phyloP scores from a whole-genome alignment of 345 rosid genomes.

The Lumnitzera littorea region DNA sequence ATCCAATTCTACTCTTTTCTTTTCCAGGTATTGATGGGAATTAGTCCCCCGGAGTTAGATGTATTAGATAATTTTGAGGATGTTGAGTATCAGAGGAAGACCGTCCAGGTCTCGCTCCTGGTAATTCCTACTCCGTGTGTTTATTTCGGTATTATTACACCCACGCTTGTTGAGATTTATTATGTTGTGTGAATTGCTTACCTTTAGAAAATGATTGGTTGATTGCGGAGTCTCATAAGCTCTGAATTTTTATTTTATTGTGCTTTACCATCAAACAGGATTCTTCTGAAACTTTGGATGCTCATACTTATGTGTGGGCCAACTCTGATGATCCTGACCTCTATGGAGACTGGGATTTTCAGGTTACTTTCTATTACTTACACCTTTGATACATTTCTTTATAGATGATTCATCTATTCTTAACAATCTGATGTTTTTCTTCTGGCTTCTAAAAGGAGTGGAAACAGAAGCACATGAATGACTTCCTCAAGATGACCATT shows the following conservation, averaged over 20 bases:
- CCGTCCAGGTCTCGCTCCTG: slow-evolving; percentile 43
- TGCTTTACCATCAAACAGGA: slow-evolving; percentile 23
- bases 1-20: too few relatives aligned
- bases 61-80: slow-evolving; percentile 72
- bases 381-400: neutral
- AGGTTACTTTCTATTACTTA: slow-evolving; percentile 34
- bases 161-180: too few relatives aligned
- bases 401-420: neutral
- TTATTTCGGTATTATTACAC: too few relatives aligned
- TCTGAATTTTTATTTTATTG: too few relatives aligned
- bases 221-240: too few relatives aligned
- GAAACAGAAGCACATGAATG: slow-evolving; percentile 44
- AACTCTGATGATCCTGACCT: slow-evolving; percentile 59
- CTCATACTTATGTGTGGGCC: slow-evolving; percentile 63
- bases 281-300: slow-evolving; percentile 38
- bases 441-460: slow-evolving; percentile 41
- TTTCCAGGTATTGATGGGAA: slow-evolving; percentile 53
- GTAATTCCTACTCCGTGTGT: slow-evolving; percentile 15
- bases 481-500: slow-evolving; percentile 49
- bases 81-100: slow-evolving; percentile 58
- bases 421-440: slow-evolving; percentile 1
- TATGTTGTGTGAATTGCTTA: too few relatives aligned
- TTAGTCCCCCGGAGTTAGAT: slow-evolving; percentile 57
- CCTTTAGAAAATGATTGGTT: too few relatives aligned
- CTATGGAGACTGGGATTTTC: slow-evolving; percentile 83